Conservation (phyloP, 2,329 filamentous ascomycete genomes). For the Grosmannia clavigera region DNA sequence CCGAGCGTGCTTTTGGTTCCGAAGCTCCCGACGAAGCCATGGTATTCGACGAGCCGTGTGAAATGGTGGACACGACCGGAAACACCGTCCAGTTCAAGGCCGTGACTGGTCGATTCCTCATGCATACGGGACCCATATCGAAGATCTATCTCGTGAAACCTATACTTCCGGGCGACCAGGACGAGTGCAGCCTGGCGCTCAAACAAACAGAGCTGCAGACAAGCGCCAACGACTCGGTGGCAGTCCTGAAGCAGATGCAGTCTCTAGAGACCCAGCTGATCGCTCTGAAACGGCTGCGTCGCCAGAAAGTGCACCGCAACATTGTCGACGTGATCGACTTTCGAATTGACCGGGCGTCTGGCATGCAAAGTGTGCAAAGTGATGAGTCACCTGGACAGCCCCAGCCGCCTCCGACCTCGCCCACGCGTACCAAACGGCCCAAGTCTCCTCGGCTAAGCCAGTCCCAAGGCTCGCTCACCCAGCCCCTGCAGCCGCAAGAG, state of each 20-base stretch:
- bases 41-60: constrained; percentile 56
- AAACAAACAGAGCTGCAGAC: constrained; percentile 56
- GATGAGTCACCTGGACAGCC: not conserved
- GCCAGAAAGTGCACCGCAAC: constrained; percentile 68
- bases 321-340: constrained; percentile 73
- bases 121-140: constrained; percentile 53
- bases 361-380: too few species aligned
- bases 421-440: not conserved
- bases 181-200: constrained; percentile 54
- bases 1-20: constrained; percentile 20
- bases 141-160: constrained; percentile 63
- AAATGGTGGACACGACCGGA: constrained; percentile 49
- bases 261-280: constrained; percentile 67
- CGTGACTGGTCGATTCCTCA: constrained; percentile 56
- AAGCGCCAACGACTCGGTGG: constrained; percentile 42
- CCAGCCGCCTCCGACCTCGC: too few species aligned
- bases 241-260: constrained; percentile 66
- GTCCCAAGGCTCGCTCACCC: constrained; percentile 7
- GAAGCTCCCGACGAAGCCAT: constrained; percentile 24
- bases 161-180: constrained; percentile 40
- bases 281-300: constrained; percentile 58
- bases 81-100: constrained; percentile 55
- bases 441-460: not conserved
- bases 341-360: constrained; percentile 49
- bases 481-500: constrained; percentile 25